Percentiles rank a stretch among this genome's conserved stretches.
Evolutionary conservation across 805 yeast genomes (phyloP).

Genomic region (Zygosaccharomyces lentus): DNA sequence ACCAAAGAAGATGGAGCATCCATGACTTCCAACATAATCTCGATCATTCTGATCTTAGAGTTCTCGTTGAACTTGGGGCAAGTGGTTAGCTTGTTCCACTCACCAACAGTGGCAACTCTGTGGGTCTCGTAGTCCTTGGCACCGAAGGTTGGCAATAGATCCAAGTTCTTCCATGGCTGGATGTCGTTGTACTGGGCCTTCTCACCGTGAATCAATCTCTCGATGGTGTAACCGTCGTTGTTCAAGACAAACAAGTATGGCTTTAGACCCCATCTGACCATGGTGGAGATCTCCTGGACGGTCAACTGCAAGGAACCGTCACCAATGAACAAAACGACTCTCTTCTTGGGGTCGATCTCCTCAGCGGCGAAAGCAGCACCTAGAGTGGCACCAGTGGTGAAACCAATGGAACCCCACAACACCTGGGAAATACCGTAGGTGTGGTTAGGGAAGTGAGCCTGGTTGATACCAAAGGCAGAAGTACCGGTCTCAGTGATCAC

Average conservation of each 20-base stretch:
- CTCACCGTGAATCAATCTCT: constrained; percentile 68
- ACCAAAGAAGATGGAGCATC: constrained; percentile 67
- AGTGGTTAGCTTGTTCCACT: constrained; percentile 48
- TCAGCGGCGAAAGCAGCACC: constrained; percentile 69
- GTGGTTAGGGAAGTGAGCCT: constrained; percentile 58
- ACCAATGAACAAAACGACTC: constrained; percentile 67
- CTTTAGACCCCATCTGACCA: constrained; percentile 60
- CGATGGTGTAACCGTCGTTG: constrained; percentile 73
- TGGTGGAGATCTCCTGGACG: constrained; percentile 67
- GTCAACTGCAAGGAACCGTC: constrained; percentile 75
- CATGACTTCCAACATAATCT: constrained; percentile 62
- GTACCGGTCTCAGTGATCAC: constrained; percentile 73
- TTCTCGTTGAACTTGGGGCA: constrained; percentile 48
- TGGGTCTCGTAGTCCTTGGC: constrained; percentile 50
- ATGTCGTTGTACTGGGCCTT: constrained; percentile 61
- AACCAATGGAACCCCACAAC: constrained; percentile 74
- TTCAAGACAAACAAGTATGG: constrained; percentile 68
- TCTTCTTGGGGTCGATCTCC: constrained; percentile 54
- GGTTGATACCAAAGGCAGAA: constrained; percentile 66
- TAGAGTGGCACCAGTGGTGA: constrained; percentile 59
- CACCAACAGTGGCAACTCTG: constrained; percentile 54
- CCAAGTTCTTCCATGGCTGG: constrained; percentile 65
- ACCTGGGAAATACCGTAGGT: constrained; percentile 68
- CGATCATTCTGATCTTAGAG: constrained; percentile 60
- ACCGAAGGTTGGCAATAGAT: constrained; percentile 48